Percentiles rank a stretch among this genome's conserved stretches.
These are phyloP conservation scores for Acanthamoeba royreba DNA, from an alignment of 208 protist species.

Conservation along the genomic window DNA sequence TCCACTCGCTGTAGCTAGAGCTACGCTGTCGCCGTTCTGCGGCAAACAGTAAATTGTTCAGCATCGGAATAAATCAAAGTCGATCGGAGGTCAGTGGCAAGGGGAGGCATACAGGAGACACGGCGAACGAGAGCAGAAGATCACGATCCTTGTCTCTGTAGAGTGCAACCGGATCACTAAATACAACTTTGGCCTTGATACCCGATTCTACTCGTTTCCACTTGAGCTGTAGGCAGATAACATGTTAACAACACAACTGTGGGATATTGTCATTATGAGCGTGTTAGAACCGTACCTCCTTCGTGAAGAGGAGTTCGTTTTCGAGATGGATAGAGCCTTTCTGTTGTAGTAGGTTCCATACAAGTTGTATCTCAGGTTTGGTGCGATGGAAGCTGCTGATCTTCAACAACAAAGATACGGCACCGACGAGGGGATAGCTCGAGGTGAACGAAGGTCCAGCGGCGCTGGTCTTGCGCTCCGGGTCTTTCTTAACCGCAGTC, in stretches of 20 bases:
- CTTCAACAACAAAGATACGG: background rate
- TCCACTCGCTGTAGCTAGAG: background rate
- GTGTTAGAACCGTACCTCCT: background rate
- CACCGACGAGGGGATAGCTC: background rate
- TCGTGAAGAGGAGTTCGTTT: background rate
- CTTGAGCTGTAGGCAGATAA: no score
- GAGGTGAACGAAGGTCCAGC: background rate
- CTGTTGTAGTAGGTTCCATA: background rate
- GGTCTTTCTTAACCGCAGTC: background rate
- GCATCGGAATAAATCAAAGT: background rate
- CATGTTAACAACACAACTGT: no score
- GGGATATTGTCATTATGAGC: no score
- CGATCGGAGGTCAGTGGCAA: background rate
- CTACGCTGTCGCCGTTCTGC: background rate
- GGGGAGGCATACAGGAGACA: background rate
- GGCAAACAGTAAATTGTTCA: background rate
- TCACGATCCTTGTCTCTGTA: slow-evolving; percentile 36
- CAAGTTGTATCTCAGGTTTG: background rate
- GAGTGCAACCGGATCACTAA: background rate
- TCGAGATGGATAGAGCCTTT: background rate
- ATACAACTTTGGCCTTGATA: background rate
- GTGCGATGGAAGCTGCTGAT: background rate
- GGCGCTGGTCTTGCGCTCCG: background rate
- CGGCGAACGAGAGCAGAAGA: slow-evolving; percentile 29
- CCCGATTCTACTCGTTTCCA: no score